Base-by-base conservation (phyloP, 176 grass and related monocot species). In the Zizania latifolia region DNA sequence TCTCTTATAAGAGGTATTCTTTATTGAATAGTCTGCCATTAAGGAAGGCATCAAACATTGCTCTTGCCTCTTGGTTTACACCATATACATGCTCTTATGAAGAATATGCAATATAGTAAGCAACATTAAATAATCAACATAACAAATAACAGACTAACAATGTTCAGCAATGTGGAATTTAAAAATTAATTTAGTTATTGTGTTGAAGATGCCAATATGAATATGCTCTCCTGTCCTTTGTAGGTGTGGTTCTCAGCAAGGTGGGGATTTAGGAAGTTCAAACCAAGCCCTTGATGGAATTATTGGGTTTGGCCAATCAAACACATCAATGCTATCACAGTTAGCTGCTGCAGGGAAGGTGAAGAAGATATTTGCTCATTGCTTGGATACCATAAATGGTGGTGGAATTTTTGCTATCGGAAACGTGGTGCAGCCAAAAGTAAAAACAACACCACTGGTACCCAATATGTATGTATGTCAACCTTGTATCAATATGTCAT, bases 251-350 rank as follows among this genome's bases (percentile, higher is more conserved):
- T 91, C 95, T 56, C 82, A 94, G 46, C 95, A 99, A 88, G 89
- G 88, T 86, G 95, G 95, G 24, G 95, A 98, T 81, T 84, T 99
- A 76, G 89, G 89, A 65, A 90, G 16, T 78, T 84, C 95, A 77
- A 88, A 44, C 21, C 81, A 92, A 87, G 95, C 95, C 26, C 89
- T 99, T 74, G 95, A 99, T 59, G 95, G 95, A 65, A 99, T 99
- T 89, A 46, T 99, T 37, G 95, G 95, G 89, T 99, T 99, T 71
- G 95, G 95, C n/a, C 84, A 99, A 72, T 83, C 91, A 79, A 94
- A 99, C 82, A 86, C 95, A 32, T 99, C 95, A 68, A 85, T 92
- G 78, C 58, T 99, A 31, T 92, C 95, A 43, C 95, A 99, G 36
- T 65, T 99, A 59, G 87, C 95, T 84, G 67, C 82, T 59, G 46